Evolutionary conservation across 192 early-diverging fungal genomes (phyloP).

Genomic region (Phlyctochytrium arcticum): DNA sequence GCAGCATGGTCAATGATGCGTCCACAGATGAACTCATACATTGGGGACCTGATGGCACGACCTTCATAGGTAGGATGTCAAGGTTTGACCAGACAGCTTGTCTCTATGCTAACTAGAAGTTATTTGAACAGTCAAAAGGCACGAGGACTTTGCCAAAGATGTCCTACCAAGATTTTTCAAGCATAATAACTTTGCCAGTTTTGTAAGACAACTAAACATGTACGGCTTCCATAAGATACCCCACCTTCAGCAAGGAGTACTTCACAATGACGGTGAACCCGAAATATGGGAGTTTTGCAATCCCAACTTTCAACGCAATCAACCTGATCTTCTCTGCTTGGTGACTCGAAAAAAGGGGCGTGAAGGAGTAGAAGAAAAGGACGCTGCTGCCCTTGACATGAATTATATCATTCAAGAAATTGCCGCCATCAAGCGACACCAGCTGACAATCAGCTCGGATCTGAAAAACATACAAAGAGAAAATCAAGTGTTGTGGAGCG

Average conservation of each 20-base stretch:
- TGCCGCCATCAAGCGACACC: slow-evolving; percentile 83
- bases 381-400: slow-evolving; percentile 34
- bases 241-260: slow-evolving; percentile 86
- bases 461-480: slow-evolving; percentile 82
- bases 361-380: slow-evolving; percentile 12
- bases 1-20: slow-evolving; percentile 87
- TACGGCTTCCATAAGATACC: slow-evolving; percentile 97
- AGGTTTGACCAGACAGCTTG: too few relatives aligned
- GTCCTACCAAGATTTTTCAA: slow-evolving; percentile 60
- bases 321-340: slow-evolving; percentile 83
- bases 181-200: slow-evolving; percentile 59
- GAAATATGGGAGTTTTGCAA: slow-evolving; percentile 94
- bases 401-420: slow-evolving; percentile 62
- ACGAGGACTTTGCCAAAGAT: slow-evolving; percentile 51
- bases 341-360: slow-evolving; percentile 78
- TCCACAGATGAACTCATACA: slow-evolving; percentile 79
- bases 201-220: slow-evolving; percentile 62
- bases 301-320: slow-evolving; percentile 80
- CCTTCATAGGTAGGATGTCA: slow-evolving; percentile 65
- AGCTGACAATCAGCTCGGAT: slow-evolving; percentile 81
- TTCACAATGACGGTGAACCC: slow-evolving; percentile 66
- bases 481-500: slow-evolving; percentile 86
- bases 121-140: slow-evolving; percentile 31
- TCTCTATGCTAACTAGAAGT: neutral
- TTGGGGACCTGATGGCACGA: slow-evolving; percentile 83